Evolutionary conservation across 225 moss, liverwort and hornwort genomes (phyloP), one percentile per base, ranked within the genome.

Genomic region (Asterella californica): DNA sequence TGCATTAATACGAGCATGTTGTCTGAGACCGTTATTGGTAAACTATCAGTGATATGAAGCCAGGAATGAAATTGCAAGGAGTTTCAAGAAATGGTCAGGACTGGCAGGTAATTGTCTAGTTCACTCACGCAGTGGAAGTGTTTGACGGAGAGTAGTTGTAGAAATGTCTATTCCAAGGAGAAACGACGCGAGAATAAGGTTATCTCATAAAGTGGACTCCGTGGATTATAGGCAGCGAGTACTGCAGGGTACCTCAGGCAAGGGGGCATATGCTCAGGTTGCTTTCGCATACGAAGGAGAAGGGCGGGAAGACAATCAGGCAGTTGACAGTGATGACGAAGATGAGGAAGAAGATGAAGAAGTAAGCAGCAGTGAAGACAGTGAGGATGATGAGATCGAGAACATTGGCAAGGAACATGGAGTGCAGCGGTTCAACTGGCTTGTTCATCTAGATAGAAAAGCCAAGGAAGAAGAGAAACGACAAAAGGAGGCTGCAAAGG

Each of bases 371-470:
- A 99, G 99, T 70, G 99, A 99, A 81, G 99, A 99, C 64, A 99
- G 99, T 46, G 99, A 99, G 83, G 99, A 99, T 85, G 95, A 99
- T 76, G 89, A 90, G 82, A 99, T 99, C 74, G 95, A 99, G 83
- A 88, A 90, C 55, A 99, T 99, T 81, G 99, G 95, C 7, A 87
- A 91, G 78, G 91, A 92, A 2, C 93, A 99, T 71, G 99, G 99
- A 57, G 99, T 99, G 78, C 93, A 92, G 42, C 90, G 81, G 61
- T 99, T 99, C 84, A 95, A 93, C 84, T 86, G 92, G 64, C 84
- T 92, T 63, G 88, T 99, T 22, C 90, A 89, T 80, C 88, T 99
- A 11, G 99, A 99, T 81, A 89, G 99, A 38, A 99, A 99, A 85
- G 83, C 95, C 50, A 99, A 93, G 85, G 99, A 99, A 85, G 93